These are phyloP conservation scores for Pisolithus sp. DNA, from an alignment of 768 basidiomycete genomes.

Conservation along the genomic window DNA sequence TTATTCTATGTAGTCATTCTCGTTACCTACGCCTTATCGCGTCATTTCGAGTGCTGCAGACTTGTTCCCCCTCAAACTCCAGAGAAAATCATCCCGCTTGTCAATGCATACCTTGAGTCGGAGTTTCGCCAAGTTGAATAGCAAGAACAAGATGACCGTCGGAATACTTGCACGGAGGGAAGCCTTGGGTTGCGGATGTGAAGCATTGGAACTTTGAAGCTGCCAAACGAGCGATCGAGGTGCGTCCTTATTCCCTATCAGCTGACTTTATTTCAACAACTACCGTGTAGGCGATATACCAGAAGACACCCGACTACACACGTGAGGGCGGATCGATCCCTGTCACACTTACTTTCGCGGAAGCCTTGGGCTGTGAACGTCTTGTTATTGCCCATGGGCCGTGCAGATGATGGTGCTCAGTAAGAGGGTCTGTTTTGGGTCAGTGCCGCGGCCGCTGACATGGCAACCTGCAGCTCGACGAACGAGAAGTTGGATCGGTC, in stretches of 20 bases:
- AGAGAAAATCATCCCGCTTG: conserved; percentile 57
- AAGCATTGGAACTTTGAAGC: conserved; percentile 88
- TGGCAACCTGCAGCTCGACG: conserved; percentile 50
- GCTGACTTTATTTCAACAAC: background rate
- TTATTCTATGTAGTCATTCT: background rate
- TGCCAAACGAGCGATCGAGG: conserved; percentile 72
- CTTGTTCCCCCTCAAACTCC: conserved; percentile 80
- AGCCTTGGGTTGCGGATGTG: conserved; percentile 76
- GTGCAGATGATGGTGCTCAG: conserved; percentile 90
- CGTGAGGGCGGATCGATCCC: conserved; percentile 88
- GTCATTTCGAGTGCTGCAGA: conserved; percentile 22
- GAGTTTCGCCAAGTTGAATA: conserved; percentile 78
- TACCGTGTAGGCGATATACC: conserved; percentile 39
- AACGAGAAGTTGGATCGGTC: conserved; percentile 87
- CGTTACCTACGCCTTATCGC: background rate
- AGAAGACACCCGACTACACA: conserved; percentile 64
- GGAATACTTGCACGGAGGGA: conserved; percentile 65
- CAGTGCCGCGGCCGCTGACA: background rate
- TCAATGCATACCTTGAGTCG: conserved; percentile 54
- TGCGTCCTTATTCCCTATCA: conserved; percentile 13
- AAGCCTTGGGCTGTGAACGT: conserved; percentile 76
- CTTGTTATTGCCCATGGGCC: conserved; percentile 80
- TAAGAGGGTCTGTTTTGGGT: conserved; percentile 31
- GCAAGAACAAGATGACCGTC: conserved; percentile 68
- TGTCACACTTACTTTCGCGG: conserved; percentile 81